Percentiles rank a stretch among this genome's conserved stretches.
These are phyloP conservation scores for Epichloe coenophiala DNA, from an alignment of 2,329 filamentous ascomycete genomes.

Conservation along the genomic window DNA sequence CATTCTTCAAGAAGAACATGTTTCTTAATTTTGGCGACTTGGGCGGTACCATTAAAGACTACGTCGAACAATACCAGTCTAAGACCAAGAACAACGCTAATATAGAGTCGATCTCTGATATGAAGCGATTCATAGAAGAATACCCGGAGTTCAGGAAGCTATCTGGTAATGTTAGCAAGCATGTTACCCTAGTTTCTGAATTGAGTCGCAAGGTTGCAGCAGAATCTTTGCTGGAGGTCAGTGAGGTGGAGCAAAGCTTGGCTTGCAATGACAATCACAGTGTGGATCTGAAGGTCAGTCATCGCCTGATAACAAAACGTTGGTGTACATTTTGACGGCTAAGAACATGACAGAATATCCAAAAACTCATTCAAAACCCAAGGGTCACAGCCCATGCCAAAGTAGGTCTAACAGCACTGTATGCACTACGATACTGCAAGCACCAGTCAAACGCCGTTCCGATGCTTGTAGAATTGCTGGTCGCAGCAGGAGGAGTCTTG, in stretches of 20 bases:
- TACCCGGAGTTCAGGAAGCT: constrained; percentile 96
- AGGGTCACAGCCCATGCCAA: constrained; percentile 71
- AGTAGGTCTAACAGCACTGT: constrained; percentile 81
- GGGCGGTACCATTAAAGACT: constrained; percentile 93
- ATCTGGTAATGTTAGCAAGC: constrained; percentile 95
- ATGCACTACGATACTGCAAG: constrained; percentile 83
- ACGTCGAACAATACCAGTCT: constrained; percentile 94
- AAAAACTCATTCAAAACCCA: constrained; percentile 72
- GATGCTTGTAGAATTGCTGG: constrained; percentile 74
- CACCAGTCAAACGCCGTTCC: constrained; percentile 72
- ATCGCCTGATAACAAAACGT: not conserved
- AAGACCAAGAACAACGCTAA: constrained; percentile 95
- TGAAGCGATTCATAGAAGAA: constrained; percentile 98
- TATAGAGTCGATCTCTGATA: constrained; percentile 92
- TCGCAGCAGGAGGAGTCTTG: constrained; percentile 70
- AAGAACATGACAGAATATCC: constrained; percentile 48
- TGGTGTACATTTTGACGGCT: constrained; percentile 7
- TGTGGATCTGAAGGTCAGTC: constrained; percentile 68
- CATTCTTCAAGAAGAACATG: constrained; percentile 99
- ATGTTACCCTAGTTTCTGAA: constrained; percentile 90
- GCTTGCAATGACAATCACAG: constrained; percentile 95
- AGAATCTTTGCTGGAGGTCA: constrained; percentile 85
- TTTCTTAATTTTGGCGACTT: constrained; percentile 94
- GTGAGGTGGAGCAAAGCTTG: constrained; percentile 90
- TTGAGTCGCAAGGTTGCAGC: constrained; percentile 76